Base-by-base conservation (phyloP, 2,329 filamentous ascomycete species). In the Aspergillus persii region DNA sequence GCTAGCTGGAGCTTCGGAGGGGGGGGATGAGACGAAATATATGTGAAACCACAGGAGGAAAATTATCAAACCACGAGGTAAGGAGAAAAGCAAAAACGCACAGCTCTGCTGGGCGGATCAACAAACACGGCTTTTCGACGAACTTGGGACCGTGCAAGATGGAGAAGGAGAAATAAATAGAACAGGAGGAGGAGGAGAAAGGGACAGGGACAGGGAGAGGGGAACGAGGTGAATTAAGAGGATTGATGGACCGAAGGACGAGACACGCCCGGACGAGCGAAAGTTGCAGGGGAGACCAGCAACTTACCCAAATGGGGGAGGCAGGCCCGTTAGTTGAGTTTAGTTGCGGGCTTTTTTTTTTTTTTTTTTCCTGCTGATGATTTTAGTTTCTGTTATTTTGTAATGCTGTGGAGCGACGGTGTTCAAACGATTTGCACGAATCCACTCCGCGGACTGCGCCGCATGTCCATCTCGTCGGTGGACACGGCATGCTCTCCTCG, bases 91-190 rank as follows among this genome's bases (percentile, higher is more conserved):
- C 4, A 31, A 60, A 36, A 59, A 62, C 64, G 61, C 67, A 65
- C 70, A 72, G 70, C 70, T 65, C 70, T 66, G 68, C 68, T 71
- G 64, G 62, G 58, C 58, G 56, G 65, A 56, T 58, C 59, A 64
- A 62, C 46, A 39, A 51, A 54, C 59, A 63, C 54, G 31, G 56
- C 58, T 55, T 36, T 9, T 57, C 56, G 55, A 52, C 36, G 47
- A 50, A 51, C 49, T 53, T 15, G 56, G 57, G 57, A 60, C 54
- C 54, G 59, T 57, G 53, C 53, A 61, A 59, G 53, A 59, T 59
- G 48, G 31, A 56, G 33, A 58, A 55, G 39, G 58, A 58, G 54
- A 15, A 55, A 53, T 53, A 54, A 58, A 44, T 51, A 58, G 59
- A 61, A 60, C 52, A 59, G 47, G 50, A 54, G 50, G 61, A 61